Evolutionary conservation across 768 basidiomycete genomes (phyloP).

Genomic region (Postia placenta): DNA sequence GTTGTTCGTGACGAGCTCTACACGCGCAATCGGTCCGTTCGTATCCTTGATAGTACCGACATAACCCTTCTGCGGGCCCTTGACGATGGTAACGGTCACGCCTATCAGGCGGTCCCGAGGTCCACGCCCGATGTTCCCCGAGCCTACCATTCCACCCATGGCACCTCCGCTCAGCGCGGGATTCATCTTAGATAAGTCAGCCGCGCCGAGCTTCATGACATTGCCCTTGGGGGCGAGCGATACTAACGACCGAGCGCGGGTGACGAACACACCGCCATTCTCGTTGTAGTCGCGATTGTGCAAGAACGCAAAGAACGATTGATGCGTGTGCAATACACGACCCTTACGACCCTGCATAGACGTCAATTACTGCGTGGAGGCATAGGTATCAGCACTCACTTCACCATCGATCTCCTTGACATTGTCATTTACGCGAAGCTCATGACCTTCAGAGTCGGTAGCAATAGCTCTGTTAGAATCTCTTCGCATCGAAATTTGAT

Average conservation of each 20-base stretch:
- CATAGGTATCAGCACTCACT: constrained; percentile 37
- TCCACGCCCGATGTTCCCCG: constrained; percentile 71
- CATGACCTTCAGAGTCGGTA: constrained; percentile 83
- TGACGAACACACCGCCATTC: constrained; percentile 93
- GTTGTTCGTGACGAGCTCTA: constrained; percentile 87
- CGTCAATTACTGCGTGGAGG: background rate
- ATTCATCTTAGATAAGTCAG: constrained; percentile 90
- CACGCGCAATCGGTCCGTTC: constrained; percentile 78
- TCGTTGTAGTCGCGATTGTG: constrained; percentile 88
- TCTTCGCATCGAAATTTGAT: constrained; percentile 89
- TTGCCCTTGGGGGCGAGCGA: constrained; percentile 86
- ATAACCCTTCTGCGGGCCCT: constrained; percentile 88
- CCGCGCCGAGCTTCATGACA: constrained; percentile 50
- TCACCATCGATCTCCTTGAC: constrained; percentile 90
- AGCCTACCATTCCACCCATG: constrained; percentile 79
- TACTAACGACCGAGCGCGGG: constrained; percentile 73
- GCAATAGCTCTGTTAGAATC: constrained; percentile 81
- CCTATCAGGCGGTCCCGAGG: constrained; percentile 83
- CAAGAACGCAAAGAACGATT: constrained; percentile 90
- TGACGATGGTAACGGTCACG: constrained; percentile 67
- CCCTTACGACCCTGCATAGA: constrained; percentile 75
- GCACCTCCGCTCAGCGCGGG: constrained; percentile 60
- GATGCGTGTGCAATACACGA: constrained; percentile 87
- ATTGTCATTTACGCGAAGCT: constrained; percentile 82
- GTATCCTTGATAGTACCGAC: constrained; percentile 93